phyloP scores from a whole-genome alignment of 805 yeast genomes.

The Metschnikowia gruessii region DNA sequence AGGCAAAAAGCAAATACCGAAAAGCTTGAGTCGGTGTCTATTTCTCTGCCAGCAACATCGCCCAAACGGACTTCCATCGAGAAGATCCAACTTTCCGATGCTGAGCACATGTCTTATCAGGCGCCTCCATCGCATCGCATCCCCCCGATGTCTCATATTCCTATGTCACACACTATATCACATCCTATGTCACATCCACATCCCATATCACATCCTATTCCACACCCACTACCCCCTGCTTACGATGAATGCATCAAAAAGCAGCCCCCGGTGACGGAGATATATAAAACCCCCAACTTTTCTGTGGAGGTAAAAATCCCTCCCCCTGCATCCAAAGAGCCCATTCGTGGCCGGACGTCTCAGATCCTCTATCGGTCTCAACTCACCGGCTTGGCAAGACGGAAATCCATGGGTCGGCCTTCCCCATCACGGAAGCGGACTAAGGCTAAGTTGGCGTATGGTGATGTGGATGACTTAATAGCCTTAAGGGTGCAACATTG shows the following conservation, averaged over 20 bases:
- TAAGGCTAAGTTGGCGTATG: background rate
- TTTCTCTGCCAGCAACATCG: background rate
- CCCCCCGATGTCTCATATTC: too few species aligned
- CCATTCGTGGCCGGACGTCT: conserved; percentile 13
- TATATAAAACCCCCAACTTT: background rate
- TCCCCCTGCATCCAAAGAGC: background rate
- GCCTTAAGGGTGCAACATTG: conserved; percentile 2
- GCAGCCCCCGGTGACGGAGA: background rate
- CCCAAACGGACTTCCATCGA: background rate
- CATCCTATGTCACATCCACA: too few species aligned
- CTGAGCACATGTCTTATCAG: background rate
- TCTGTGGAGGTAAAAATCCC: background rate
- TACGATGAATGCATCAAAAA: conserved; percentile 13
- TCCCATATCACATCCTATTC: background rate
- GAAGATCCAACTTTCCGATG: background rate
- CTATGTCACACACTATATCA: too few species aligned
- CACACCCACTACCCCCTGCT: conserved; percentile 11
- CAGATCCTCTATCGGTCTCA: conserved; percentile 16
- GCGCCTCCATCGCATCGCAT: too few species aligned
- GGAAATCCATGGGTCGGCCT: conserved; percentile 1
- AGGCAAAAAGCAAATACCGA: background rate
- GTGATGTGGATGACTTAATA: background rate
- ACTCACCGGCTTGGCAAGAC: conserved; percentile 9
- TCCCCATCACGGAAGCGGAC: background rate
- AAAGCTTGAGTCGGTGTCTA: background rate